Evolutionary conservation across 805 yeast species (phyloP), one percentile per base, ranked within the genome.

Genomic region (Kodamaea sagamina): DNA sequence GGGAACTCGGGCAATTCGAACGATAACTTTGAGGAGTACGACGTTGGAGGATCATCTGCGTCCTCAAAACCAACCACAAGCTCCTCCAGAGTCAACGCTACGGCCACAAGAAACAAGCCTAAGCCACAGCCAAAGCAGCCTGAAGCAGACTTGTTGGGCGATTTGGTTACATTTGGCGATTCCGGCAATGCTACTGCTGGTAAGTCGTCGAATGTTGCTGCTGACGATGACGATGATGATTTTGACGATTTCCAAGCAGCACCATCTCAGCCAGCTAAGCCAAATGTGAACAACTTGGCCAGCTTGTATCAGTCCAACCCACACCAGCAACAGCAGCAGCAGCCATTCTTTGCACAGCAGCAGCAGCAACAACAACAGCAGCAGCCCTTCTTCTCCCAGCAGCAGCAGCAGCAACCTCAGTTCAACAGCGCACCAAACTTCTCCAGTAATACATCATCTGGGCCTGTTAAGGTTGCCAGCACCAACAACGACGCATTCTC

Each of bases 201-300:
- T n/a, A 32, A 58, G 7, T 45, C 63, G 7, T 45, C 63, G 18
- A 40, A 51, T 9, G 50, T 50, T 9, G 47, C 48, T 3, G 46
- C 46, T 10, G 63, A 61, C 4, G 79, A 74, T 7, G 86, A 77
- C 43, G 89, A 81, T 43, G 88, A 84, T 49, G 93, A 86, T 31
- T 86, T 86, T 59, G 89, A 85, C 50, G 93, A 86, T 51, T 86
- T 86, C 74, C 92, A 86, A 62, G 85, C 89, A 9, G 80, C 77
- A 3, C 82, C 84, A 6, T 63, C 66, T 12, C 61, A 59, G 36
- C 61, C 48, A 44, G 47, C 35, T 42, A 48, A 51, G 46, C 54
- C 39, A 42, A 47, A 46, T 15, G 44, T 56, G 32, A 54, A 49
- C 54, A 58, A 58, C 47, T 54, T 65, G 41, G 55, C 58, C 24